These are phyloP conservation scores for Remersonia thermophila DNA, from an alignment of 2,329 filamentous ascomycete species.

Conservation along the genomic window DNA sequence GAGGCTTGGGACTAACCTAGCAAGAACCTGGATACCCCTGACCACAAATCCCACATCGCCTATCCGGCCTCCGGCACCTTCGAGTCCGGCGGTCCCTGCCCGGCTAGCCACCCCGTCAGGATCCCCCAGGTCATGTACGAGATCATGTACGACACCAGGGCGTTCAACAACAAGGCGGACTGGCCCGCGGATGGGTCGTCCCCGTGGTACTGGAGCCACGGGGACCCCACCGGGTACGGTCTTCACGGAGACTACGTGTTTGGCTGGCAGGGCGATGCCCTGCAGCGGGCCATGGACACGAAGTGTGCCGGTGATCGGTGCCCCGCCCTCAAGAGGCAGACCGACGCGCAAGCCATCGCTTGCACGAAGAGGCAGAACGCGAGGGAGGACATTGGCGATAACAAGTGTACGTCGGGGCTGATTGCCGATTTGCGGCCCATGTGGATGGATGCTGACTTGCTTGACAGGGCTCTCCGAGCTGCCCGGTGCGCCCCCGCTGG, in stretches of 20 bases:
- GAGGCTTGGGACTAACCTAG: no score
- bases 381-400: no score
- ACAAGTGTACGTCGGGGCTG: no score
- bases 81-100: slow-evolving; percentile 22
- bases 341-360: slow-evolving; percentile 17
- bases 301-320: slow-evolving; percentile 30
- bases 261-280: slow-evolving; percentile 24
- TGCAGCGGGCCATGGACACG: slow-evolving; percentile 27
- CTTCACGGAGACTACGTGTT: slow-evolving; percentile 30
- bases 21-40: slow-evolving; percentile 29
- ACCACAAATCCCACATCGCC: slow-evolving; percentile 30
- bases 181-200: slow-evolving; percentile 26
- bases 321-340: slow-evolving; percentile 21
- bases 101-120: slow-evolving; percentile 24
- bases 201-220: slow-evolving; percentile 23
- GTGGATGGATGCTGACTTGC: no score
- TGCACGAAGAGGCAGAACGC: no score
- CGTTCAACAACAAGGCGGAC: slow-evolving; percentile 23
- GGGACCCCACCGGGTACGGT: slow-evolving; percentile 27
- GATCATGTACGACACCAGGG: slow-evolving; percentile 29
- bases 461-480: no score
- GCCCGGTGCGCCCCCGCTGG: no score
- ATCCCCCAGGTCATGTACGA: slow-evolving; percentile 36
- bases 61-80: slow-evolving; percentile 19
- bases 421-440: no score